phyloP scores from a whole-genome alignment of 2,329 filamentous ascomycete species.

The Cladobotryum mycophilum region DNA sequence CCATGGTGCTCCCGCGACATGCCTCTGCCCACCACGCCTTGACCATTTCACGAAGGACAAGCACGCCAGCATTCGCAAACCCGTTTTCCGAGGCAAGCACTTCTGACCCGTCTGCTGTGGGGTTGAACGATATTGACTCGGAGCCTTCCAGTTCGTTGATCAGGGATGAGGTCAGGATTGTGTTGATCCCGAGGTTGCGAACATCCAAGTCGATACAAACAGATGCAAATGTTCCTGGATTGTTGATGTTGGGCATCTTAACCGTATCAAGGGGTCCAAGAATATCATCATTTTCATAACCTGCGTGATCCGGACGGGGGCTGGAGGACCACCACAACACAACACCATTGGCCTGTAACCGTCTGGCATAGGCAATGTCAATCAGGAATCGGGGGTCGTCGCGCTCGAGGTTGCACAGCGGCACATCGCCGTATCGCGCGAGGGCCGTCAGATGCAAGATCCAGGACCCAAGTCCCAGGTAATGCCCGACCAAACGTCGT shows the following conservation, averaged over 20 bases:
- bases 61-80: constrained; percentile 85
- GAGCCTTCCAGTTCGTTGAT: constrained; percentile 94
- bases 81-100: constrained; percentile 78
- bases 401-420: constrained; percentile 88
- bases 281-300: constrained; percentile 90
- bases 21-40: constrained; percentile 98
- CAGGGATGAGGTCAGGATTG: constrained; percentile 89
- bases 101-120: constrained; percentile 35
- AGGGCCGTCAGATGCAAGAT: constrained; percentile 81
- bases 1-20: constrained; percentile 84
- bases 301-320: constrained; percentile 86
- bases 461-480: constrained; percentile 90
- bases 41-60: constrained; percentile 94
- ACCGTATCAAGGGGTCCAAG: constrained; percentile 76
- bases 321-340: constrained; percentile 95
- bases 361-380: constrained; percentile 87
- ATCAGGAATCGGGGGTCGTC: constrained; percentile 95
- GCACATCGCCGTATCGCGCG: constrained; percentile 86
- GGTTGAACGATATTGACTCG: constrained; percentile 79
- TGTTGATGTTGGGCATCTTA: constrained; percentile 89
- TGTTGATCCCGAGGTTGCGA: constrained; percentile 94
- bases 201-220: constrained; percentile 95
- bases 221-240: constrained; percentile 86
- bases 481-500: constrained; percentile 79
- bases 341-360: constrained; percentile 84